These are phyloP conservation scores for Arctium lappa DNA, from an alignment of 129 eudicot genomes.

Conservation along the genomic window DNA sequence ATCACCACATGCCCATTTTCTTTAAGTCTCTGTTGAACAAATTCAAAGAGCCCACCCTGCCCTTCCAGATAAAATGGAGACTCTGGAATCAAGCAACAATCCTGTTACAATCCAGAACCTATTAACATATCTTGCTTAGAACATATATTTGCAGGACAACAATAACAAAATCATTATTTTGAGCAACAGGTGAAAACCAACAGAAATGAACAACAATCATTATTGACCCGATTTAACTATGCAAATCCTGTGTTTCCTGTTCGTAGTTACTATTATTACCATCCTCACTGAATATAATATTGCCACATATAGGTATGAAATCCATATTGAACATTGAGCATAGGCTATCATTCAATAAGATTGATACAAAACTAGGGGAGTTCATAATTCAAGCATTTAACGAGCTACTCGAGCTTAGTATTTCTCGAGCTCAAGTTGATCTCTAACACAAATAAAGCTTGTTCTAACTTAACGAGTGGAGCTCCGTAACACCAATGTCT, in stretches of 20 bases:
- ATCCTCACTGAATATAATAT: not conserved
- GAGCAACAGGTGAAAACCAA: not conserved
- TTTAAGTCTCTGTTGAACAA: conserved; percentile 74
- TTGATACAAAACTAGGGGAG: too few species aligned
- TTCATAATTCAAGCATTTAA: too few species aligned
- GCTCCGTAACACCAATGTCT: too few species aligned
- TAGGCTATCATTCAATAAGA: too few species aligned
- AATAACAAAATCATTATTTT: not conserved
- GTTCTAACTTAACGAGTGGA: too few species aligned
- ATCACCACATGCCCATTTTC: conserved; percentile 76
- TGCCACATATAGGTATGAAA: not conserved
- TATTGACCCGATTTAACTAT: not conserved
- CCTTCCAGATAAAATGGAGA: conserved; percentile 91
- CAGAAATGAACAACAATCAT: not conserved
- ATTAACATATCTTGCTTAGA: conserved; percentile 27
- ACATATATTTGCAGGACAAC: not conserved
- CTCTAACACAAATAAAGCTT: too few species aligned
- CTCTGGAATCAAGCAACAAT: conserved; percentile 95
- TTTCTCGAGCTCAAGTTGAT: too few species aligned
- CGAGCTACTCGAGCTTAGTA: too few species aligned
- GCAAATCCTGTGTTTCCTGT: not conserved
- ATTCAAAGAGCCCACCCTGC: conserved; percentile 80
- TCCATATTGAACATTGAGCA: not conserved
- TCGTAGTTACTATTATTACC: not conserved
- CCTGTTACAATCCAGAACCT: conserved; percentile 51